Conservation (phyloP, 768 basidiomycete species). For the Kondoa subrosea region DNA sequence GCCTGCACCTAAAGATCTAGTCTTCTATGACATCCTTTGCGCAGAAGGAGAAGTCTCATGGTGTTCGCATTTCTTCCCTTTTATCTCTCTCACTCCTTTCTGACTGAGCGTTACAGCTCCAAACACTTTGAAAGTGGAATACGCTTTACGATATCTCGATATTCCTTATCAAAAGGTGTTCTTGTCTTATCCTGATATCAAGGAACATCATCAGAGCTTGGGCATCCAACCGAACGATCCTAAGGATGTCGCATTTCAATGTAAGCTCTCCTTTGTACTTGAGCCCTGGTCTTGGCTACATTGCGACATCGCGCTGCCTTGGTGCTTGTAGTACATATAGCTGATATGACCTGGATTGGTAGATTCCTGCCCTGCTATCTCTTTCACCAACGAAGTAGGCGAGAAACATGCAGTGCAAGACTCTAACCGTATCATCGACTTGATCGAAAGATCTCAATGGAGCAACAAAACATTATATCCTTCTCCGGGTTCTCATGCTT, state of each 20-base stretch:
- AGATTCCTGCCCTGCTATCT: background rate
- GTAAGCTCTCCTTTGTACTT: no score
- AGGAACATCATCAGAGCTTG: background rate
- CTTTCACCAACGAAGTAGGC: background rate
- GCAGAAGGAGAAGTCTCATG: background rate
- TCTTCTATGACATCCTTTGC: background rate
- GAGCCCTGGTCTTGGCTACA: no score
- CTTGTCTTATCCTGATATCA: background rate
- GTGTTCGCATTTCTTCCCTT: background rate
- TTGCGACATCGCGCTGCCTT: no score
- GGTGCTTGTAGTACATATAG: background rate
- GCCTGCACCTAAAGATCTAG: background rate
- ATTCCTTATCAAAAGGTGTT: background rate
- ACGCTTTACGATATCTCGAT: background rate
- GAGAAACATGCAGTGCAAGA: background rate
- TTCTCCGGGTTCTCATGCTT: background rate
- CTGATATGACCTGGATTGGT: background rate
- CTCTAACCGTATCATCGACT: background rate
- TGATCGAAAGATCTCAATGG: background rate
- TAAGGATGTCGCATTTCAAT: background rate
- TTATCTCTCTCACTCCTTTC: background rate
- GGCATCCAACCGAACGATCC: background rate
- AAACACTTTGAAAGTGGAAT: background rate
- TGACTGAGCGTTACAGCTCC: background rate
- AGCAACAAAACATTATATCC: background rate